Evolutionary conservation across 2,329 filamentous ascomycete genomes (phyloP), one percentile per base, ranked within the genome.

Genomic region (Sarocladium strictum): DNA sequence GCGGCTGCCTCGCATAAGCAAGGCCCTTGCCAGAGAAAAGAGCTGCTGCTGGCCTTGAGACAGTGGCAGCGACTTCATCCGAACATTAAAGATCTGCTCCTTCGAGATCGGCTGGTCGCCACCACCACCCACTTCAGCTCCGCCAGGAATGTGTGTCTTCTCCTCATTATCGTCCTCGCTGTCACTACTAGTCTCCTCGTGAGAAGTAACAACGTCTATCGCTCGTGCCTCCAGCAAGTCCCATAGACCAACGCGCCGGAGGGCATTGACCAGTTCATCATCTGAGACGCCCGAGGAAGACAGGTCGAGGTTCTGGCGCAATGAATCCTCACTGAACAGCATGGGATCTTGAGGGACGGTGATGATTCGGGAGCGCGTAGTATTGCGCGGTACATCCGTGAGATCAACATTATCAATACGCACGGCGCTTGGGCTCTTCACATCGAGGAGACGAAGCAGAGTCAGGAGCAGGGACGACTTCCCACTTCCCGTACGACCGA

Each of bases 401-500:
- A 77, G 64, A 47, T 75, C 69, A 7, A 75, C 50, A 2, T 65
- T 67, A 56, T 78, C 75, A 35, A 78, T 66, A 1, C 54, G 60
- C 29, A 78, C 72, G 17, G 56, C 65, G 19, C 75, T 74, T 2
- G 62, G 55, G 3, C 64, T 66, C 17, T 55, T 32, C n/a, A 68
- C 61, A 21, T 76, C 72, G 14, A 77, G 59, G 56, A 78, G 70
- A 17, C 75, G 70, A 53, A 78, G 70, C 5, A 78, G 61, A 3
- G 69, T 67, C 23, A 72, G 63, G 1, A 75, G 62, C 6, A 78
- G 65, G 1, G 72, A 74, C 12, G 73, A 76, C 61, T 80, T 80
- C n/a, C 77, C 76, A 0, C 76, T 75, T 2, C 58, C 59, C 2
- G 77, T 80, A 21, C 78, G 69, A 6, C 78, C 78, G n/a, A 78